These are phyloP conservation scores for Bretschneidera sinensis DNA, from an alignment of 345 rosid species.

Conservation along the genomic window DNA sequence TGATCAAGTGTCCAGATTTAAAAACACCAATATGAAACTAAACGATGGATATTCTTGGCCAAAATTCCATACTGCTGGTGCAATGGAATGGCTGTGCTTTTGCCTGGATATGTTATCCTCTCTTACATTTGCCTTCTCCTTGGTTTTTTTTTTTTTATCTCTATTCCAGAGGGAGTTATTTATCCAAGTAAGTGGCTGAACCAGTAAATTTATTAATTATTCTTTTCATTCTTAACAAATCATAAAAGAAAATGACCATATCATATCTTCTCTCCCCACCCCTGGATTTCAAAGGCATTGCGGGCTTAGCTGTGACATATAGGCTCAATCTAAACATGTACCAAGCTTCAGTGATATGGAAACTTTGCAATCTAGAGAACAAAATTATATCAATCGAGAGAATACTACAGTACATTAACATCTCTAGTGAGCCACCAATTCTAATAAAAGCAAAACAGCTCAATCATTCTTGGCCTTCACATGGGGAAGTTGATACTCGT, in stretches of 20 bases:
- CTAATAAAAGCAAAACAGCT: too few relatives aligned
- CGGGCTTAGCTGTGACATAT: constrained; percentile 46
- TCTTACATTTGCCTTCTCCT: constrained; percentile 46
- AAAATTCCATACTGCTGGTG: constrained; percentile 39
- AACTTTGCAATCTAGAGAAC: constrained; percentile 43
- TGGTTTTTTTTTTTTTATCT: constrained; percentile 55
- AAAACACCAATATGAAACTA: constrained; percentile 43
- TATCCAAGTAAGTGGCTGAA: constrained; percentile 47
- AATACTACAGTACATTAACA: too few relatives aligned
- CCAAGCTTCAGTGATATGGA: constrained; percentile 45
- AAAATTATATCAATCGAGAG: constrained; percentile 63
- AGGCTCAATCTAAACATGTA: constrained; percentile 45
- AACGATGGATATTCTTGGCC: constrained; percentile 53
- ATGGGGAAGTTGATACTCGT: too few relatives aligned
- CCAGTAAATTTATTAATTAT: not conserved
- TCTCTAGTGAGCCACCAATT: too few relatives aligned
- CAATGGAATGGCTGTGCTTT: too few relatives aligned
- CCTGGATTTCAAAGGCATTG: too few relatives aligned
- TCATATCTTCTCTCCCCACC: not conserved
- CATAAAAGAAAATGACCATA: not conserved
- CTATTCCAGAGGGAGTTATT: constrained; percentile 47
- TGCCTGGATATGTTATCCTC: constrained; percentile 60
- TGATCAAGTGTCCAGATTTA: constrained; percentile 63
- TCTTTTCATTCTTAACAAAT: not conserved
- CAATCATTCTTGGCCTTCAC: too few relatives aligned